Evolutionary conservation across 176 grass and related monocot genomes (phyloP).

Genomic region (Oryza brachyantha): DNA sequence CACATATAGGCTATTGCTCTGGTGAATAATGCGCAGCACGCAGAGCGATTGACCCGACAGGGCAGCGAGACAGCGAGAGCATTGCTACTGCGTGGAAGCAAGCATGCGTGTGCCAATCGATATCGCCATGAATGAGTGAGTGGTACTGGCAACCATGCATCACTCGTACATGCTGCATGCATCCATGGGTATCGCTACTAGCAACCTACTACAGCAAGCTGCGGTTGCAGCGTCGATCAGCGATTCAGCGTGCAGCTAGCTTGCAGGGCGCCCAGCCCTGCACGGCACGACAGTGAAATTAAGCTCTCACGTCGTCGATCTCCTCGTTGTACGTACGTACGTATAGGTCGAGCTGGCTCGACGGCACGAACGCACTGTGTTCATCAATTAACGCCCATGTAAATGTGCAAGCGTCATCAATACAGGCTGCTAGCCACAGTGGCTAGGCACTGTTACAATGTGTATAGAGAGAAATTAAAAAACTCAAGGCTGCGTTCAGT

Average conservation of each 20-base stretch:
- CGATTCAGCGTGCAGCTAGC: not conserved
- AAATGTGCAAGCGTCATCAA: not conserved
- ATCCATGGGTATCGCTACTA: not conserved
- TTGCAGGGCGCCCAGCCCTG: too few species aligned
- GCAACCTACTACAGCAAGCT: too few species aligned
- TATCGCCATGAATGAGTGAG: constrained; percentile 3
- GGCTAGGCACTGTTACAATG: too few species aligned
- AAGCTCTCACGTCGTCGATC: not conserved
- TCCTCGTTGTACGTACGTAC: not conserved
- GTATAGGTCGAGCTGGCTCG: not conserved
- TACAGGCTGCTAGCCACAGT: not conserved
- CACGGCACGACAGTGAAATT: constrained; percentile 14
- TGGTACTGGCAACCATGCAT: too few species aligned
- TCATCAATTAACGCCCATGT: not conserved
- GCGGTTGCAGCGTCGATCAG: not conserved
- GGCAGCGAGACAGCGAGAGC: too few species aligned
- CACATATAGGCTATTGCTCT: too few species aligned
- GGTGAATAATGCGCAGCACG: too few species aligned
- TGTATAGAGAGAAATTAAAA: too few species aligned
- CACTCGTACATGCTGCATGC: too few species aligned
- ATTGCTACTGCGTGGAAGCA: not conserved
- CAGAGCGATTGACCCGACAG: not conserved
- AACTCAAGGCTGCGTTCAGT: too few species aligned
- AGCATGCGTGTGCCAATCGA: not conserved
- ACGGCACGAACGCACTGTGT: not conserved